These are phyloP conservation scores for Citrus hindsii DNA, from an alignment of 345 rosid species.

Conservation along the genomic window DNA sequence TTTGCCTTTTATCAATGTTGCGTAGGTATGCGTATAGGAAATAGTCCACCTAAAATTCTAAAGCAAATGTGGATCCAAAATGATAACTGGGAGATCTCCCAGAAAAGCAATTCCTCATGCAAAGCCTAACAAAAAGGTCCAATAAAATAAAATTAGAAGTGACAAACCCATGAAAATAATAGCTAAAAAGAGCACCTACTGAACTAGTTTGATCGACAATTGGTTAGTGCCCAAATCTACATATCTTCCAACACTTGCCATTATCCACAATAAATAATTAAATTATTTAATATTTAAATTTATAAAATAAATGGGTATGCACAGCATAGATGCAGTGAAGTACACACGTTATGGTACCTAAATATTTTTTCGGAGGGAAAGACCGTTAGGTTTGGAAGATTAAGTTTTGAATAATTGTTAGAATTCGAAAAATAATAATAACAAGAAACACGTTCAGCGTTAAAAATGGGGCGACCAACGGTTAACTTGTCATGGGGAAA, in stretches of 20 bases:
- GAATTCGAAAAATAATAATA: not conserved
- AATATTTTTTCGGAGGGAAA: slow-evolving; percentile 14
- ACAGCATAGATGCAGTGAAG: too few relatives aligned
- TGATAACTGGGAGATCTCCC: too few relatives aligned
- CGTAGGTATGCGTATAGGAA: too few relatives aligned
- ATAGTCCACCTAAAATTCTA: too few relatives aligned
- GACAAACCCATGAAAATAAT: too few relatives aligned
- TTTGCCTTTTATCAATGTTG: too few relatives aligned
- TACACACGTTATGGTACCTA: not conserved
- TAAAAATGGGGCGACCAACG: slow-evolving; percentile 12
- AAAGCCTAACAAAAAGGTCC: too few relatives aligned
- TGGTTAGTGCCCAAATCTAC: not conserved
- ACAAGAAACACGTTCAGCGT: not conserved
- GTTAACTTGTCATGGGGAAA: slow-evolving; percentile 8
- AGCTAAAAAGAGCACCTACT: not conserved
- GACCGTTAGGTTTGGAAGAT: slow-evolving; percentile 52
- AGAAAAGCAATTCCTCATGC: too few relatives aligned
- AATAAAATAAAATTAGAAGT: too few relatives aligned
- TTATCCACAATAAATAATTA: not conserved
- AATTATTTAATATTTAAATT: not conserved
- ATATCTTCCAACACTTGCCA: not conserved
- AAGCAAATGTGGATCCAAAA: too few relatives aligned
- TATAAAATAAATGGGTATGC: too few relatives aligned
- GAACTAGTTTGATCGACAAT: not conserved
- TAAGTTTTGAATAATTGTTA: slow-evolving; percentile 35